Evolutionary conservation across 768 basidiomycete species (phyloP).

Genomic region (Panaeolus cyanescens): DNA sequence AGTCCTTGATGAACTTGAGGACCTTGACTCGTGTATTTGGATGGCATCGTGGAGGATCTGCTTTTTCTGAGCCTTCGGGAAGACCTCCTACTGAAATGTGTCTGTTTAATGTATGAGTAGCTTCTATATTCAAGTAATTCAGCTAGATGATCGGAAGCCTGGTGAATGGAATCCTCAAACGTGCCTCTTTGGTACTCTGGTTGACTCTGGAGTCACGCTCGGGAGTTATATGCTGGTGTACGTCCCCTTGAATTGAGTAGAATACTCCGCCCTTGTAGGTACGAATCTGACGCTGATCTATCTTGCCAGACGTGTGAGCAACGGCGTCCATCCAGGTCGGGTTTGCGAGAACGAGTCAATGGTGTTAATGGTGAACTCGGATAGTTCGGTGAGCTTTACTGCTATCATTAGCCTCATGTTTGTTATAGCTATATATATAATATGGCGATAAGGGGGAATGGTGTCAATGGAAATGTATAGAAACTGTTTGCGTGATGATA

Average conservation of each 20-base stretch:
- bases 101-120: background rate
- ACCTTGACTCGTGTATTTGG: constrained; percentile 12
- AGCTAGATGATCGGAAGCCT: background rate
- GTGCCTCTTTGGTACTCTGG: background rate
- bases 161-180: background rate
- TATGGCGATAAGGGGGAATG: too few species aligned
- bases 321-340: background rate
- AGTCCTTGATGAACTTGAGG: constrained; percentile 9
- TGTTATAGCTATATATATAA: too few species aligned
- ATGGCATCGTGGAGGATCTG: constrained; percentile 15
- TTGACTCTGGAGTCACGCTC: background rate
- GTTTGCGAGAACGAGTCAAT: background rate
- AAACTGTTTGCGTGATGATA: too few species aligned
- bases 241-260: background rate
- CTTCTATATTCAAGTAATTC: background rate
- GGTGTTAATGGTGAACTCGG: background rate
- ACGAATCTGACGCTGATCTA: background rate
- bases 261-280: background rate
- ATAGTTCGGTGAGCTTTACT: background rate
- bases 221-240: background rate
- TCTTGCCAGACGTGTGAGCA: background rate
- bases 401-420: background rate
- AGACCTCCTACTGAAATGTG: background rate
- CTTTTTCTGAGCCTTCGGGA: background rate
- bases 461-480: too few species aligned